phyloP scores from a whole-genome alignment of 306 rosid genomes.

The Potentilla sterilis region DNA sequence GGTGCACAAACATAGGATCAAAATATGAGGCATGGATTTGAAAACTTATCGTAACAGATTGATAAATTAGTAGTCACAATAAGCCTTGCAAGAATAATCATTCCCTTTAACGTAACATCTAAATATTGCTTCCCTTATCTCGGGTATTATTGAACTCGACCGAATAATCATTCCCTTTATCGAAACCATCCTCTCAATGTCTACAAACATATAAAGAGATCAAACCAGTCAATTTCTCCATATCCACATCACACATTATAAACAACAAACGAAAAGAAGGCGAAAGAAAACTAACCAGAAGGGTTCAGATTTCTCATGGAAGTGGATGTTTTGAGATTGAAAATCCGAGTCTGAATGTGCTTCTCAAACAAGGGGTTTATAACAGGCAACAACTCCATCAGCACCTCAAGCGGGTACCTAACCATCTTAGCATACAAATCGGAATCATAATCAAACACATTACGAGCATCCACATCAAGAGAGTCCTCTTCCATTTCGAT shows the following conservation, averaged over 20 bases:
- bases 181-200: too few relatives aligned
- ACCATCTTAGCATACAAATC: conserved; percentile 93
- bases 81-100: too few relatives aligned
- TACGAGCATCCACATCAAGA: conserved; percentile 71
- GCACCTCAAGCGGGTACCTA: conserved; percentile 92
- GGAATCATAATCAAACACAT: conserved; percentile 82
- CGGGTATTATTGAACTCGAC: too few relatives aligned
- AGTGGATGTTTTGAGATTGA: conserved; percentile 68
- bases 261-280: not conserved
- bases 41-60: too few relatives aligned
- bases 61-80: too few relatives aligned
- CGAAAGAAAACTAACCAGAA: conserved; percentile 53
- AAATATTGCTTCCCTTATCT: too few relatives aligned
- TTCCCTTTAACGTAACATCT: not conserved
- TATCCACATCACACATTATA: not conserved
- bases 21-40: too few relatives aligned
- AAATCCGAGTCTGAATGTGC: conserved; percentile 90
- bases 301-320: conserved; percentile 94
- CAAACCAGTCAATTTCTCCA: too few relatives aligned
- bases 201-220: too few relatives aligned
- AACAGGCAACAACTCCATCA: conserved; percentile 89
- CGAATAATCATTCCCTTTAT: too few relatives aligned
- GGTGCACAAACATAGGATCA: too few relatives aligned
- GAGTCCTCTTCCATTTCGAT: conserved; percentile 83
- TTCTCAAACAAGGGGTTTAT: conserved; percentile 76